Percentiles rank a stretch among this genome's conserved stretches.
These are phyloP conservation scores for Sutorius eximius DNA, from an alignment of 1,284 basidiomycete genomes.

Conservation along the genomic window DNA sequence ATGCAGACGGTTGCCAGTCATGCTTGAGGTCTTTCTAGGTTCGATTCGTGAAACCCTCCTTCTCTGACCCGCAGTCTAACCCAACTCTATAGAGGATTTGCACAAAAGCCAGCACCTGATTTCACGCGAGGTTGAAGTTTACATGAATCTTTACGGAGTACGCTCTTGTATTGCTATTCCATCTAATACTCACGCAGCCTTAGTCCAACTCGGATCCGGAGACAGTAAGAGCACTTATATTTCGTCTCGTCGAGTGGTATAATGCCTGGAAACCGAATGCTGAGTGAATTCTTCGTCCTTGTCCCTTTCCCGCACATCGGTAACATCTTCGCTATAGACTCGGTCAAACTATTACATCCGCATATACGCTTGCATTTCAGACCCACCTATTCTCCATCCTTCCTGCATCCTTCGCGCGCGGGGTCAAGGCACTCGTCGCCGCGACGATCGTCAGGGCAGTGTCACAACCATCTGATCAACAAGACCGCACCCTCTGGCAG, in stretches of 20 bases:
- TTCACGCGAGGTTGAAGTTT: slow-evolving; percentile 54
- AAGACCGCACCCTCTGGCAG: slow-evolving; percentile 50
- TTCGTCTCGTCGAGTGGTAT: slow-evolving; percentile 64
- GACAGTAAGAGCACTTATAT: slow-evolving; percentile 52
- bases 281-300: slow-evolving; percentile 43
- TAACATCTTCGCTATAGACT: slow-evolving; percentile 44
- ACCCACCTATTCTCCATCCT: slow-evolving; percentile 67
- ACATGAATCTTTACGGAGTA: slow-evolving; percentile 65
- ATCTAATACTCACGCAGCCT: slow-evolving; percentile 5
- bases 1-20: slow-evolving; percentile 55
- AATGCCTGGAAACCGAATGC: slow-evolving; percentile 60
- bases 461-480: slow-evolving; percentile 31
- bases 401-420: slow-evolving; percentile 61
- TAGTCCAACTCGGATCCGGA: slow-evolving; percentile 50
- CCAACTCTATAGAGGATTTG: slow-evolving; percentile 53
- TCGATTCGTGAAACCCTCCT: slow-evolving; percentile 18
- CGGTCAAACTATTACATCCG: slow-evolving; percentile 54
- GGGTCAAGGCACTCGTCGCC: slow-evolving; percentile 63
- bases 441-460: slow-evolving; percentile 51
- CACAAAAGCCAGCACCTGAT: slow-evolving; percentile 59
- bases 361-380: slow-evolving; percentile 68
- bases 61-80: slow-evolving; percentile 1
- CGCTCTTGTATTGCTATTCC: slow-evolving; percentile 9
- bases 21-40: slow-evolving; percentile 71
- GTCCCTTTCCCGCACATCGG: slow-evolving; percentile 4